Evolutionary conservation across 148 eudicot genomes (phyloP).

Genomic region (Rhododendron vialii): DNA sequence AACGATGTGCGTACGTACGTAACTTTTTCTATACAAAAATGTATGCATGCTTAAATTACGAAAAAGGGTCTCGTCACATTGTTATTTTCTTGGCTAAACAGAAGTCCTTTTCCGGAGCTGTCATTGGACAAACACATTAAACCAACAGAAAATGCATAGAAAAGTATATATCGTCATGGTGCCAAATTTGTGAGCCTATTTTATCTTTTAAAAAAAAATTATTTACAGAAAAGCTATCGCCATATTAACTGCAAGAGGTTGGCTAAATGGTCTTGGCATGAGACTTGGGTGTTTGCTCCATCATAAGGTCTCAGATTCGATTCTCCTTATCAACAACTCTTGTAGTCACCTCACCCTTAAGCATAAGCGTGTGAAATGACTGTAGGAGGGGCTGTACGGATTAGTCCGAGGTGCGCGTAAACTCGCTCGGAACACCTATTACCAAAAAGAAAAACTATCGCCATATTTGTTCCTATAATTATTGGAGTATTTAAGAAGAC

Average conservation of each 20-base stretch:
- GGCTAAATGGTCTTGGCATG: no score
- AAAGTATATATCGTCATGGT: neutral
- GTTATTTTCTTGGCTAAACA: neutral
- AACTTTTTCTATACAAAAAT: neutral
- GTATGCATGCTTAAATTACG: neutral
- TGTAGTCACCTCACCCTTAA: no score
- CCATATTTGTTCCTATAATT: neutral
- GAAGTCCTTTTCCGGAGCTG: neutral
- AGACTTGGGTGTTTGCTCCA: no score
- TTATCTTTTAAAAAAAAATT: neutral
- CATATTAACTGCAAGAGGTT: neutral
- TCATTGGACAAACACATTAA: neutral
- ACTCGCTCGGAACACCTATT: no score
- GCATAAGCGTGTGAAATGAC: no score
- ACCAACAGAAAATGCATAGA: neutral
- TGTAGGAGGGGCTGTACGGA: no score
- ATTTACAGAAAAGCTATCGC: neutral
- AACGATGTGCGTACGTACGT: neutral
- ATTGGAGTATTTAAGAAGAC: constrained; percentile 8
- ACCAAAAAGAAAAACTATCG: neutral
- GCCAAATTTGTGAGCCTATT: neutral
- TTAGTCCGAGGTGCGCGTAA: no score
- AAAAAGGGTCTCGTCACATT: neutral
- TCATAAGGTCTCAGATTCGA: no score
- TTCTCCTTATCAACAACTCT: no score